Evolutionary conservation across 345 rosid genomes (phyloP), one percentile per base, ranked within the genome.

Genomic region (Acer yangbiense): DNA sequence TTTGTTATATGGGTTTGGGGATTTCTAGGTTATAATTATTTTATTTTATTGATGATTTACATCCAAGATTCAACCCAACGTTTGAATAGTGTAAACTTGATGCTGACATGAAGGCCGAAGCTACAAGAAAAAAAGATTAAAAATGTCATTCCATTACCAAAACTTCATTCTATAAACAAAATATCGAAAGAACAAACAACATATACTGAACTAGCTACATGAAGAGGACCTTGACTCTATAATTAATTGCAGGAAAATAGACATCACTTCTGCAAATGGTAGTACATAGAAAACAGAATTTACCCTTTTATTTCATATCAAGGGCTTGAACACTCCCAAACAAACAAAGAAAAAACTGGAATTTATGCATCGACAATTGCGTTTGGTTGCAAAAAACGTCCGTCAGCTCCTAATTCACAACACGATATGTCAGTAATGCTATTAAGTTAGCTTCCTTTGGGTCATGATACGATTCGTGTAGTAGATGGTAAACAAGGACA

Each of bases 251-350:
- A 64, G 80, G 43, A 72, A 35, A 46, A 13, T 7, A 44, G 6
- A 20, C 27, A 23, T n/a, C 21, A 50, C 60, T 65, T 68, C 61
- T 70, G 66, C 7, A 13, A 13, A 69, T 57, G 12, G 4, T 68
- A 41, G 27, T 12, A 21, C 41, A 46, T 9, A 48, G 0, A 20
- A 41, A 82, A 62, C 44, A 69, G 7, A n/a, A 44, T 65, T 60
- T 20, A 69, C 50, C 52, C 67, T 66, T 72, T 77, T 76, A 79
- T 74, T 83, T 58, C 29, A 48, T 12, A 79, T 54, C 41, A 55
- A 32, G 14, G 60, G 52, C 39, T 64, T 9, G 7, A 17, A 20
- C 8, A 20, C 44, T 60, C 72, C 25, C 48, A 52, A 57, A 10
- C 18, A 43, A 60, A 66, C 7, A 18, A 18, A 65, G 66, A 29